phyloP scores from a whole-genome alignment of 257 asterid species.

The Primulina huaijiensis region DNA sequence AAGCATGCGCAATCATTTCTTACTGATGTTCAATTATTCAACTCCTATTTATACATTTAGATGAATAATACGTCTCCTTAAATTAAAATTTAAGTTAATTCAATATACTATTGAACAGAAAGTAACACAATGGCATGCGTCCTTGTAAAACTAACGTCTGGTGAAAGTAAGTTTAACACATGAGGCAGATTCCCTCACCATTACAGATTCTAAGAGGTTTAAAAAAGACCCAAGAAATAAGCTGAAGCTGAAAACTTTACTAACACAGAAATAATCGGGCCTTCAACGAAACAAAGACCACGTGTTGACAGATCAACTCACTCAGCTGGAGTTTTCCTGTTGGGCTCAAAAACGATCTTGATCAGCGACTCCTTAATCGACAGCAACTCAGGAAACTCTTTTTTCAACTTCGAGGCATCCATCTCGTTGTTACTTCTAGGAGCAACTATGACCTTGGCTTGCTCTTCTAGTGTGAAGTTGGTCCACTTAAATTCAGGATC shows the following conservation, averaged over 20 bases:
- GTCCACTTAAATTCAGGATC: constrained; percentile 39
- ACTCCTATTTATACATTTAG: background rate
- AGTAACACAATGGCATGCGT: background rate
- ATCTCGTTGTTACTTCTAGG: constrained; percentile 53
- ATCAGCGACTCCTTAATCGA: constrained; percentile 50
- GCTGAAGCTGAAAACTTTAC: constrained; percentile 16
- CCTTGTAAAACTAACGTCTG: background rate
- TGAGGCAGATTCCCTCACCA: constrained; percentile 20
- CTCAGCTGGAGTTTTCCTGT: constrained; percentile 38
- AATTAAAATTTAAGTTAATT: background rate
- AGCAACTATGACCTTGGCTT: constrained; percentile 58
- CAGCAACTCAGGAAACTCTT: constrained; percentile 50
- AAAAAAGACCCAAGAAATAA: constrained; percentile 6
- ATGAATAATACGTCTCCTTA: background rate
- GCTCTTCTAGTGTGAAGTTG: constrained; percentile 56
- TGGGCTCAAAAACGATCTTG: constrained; percentile 48
- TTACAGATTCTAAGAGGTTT: constrained; percentile 10
- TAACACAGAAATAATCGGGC: constrained; percentile 15
- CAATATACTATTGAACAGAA: background rate
- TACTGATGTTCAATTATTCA: too few species aligned
- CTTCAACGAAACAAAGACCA: constrained; percentile 14
- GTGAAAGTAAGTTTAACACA: constrained; percentile 3
- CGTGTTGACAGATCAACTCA: constrained; percentile 8
- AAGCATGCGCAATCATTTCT: background rate
- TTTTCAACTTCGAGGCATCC: constrained; percentile 53